Evolutionary conservation across 2,329 filamentous ascomycete genomes (phyloP), one percentile per base, ranked within the genome.

Genomic region (Tolypocladium tundrense): DNA sequence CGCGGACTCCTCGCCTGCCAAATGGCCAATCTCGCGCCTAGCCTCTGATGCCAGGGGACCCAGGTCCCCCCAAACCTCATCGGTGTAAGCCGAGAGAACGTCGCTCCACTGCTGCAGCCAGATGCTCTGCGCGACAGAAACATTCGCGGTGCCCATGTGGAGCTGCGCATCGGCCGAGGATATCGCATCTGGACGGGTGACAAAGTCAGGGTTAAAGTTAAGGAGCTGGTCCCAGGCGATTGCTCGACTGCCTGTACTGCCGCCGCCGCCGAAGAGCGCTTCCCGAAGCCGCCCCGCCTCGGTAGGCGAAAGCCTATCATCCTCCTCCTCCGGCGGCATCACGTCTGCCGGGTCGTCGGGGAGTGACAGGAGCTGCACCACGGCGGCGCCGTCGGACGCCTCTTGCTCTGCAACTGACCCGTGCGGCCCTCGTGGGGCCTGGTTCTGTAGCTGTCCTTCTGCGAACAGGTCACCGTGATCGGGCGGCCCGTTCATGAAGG

Each of bases 11-110:
- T 39, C 53, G 10, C 58, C 55, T 37, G 59, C 55, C 31, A 77
- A 67, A 33, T 73, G 67, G 53, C 79, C 72, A 24, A 88, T 69
- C 66, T 89, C 86, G 52, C 71, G 70, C 58, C 73, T 74, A 4
- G 86, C 86, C 60, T 82, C 77, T 54, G 76, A 72, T 11, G 85
- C 78, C 40, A 87, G 71, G 4, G 79, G 76, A 37, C 77, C 70
- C 24, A 88, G 68, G 58, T 82, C 83, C 24, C 86, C 87, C 87
- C 86, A 89, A 31, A 89, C 85, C 57, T 88, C 82, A 66, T 88
- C 84, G 0, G 78, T 78, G 62, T 87, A 87, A 40, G 75, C 71
- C 2, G 74, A 77, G 31, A 86, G 72, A 9, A 85, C 81, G 48
- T 75, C 73, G 40, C 76, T 75, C 83, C 83, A 86, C 63, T 83